Base-by-base conservation (phyloP, 179 eudicot species). In the Beta corolliflora region DNA sequence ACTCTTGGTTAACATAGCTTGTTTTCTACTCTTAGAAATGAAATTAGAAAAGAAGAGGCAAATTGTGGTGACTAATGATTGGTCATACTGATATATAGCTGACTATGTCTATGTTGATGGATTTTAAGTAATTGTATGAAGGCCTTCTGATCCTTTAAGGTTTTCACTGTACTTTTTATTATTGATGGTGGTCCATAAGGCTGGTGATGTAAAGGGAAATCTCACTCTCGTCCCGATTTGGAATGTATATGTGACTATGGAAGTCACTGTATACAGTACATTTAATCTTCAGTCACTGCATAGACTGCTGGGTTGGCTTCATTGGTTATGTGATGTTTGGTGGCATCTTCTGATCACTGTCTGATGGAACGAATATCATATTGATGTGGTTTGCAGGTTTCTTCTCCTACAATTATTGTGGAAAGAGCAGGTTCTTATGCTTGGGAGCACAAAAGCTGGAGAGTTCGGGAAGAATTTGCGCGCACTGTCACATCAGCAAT, bases 371-470 rank as follows among this genome's bases (percentile, higher is more conserved):
- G 31, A 16, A 77, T 53, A 60, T 78, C 5, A 29, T 41, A 63
- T 61, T 41, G 52, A 19, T 84, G 76, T n/a, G 50, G 63, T 61
- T 80, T 75, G 76, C 93, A 97, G 98, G 99, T 97, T 59, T 97
- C 97, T 48, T 97, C 98, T 65, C 97, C 99, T 72, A 97, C 99
- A 60, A 85, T 97, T 65, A 89, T 97, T 82, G 99, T 97, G 44
- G 99, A 97, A 85, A 90, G 99, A 84, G 97, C 98, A 23, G 99
- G 99, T 50, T 88, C 94, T 75, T 92, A 91, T 85, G 99, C 97
- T 14, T 97, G 98, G 98, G 89, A 87, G 76, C 99, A 97, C 87
- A 97, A 87, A 88, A 97, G 98, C 77, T 97, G 98, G 98, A 94
- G 98, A 87, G 94, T 97, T 36, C 86, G 99, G 54, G 98, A 97